phyloP scores from a whole-genome alignment of 2,329 filamentous ascomycete genomes.

The Sclerotinia spermophila region DNA sequence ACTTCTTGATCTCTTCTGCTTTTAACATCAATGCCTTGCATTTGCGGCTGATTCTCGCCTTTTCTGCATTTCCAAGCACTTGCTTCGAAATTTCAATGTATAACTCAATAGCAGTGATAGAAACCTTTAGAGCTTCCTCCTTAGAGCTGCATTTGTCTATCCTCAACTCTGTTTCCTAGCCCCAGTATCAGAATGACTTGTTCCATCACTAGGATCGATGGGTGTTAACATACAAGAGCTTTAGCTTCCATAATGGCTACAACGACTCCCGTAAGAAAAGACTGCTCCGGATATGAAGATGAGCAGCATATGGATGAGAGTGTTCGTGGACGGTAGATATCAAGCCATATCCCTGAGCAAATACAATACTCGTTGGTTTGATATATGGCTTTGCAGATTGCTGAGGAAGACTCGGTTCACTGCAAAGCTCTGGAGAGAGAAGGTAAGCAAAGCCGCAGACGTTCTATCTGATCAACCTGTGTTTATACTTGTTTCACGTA shows the following conservation, averaged over 20 bases:
- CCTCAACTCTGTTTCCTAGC: constrained; percentile 51
- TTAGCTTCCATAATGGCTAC: constrained; percentile 44
- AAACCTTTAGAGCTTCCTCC: constrained; percentile 66
- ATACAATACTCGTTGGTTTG: neutral
- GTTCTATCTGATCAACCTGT: neutral
- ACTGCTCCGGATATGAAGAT: neutral
- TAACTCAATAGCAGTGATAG: constrained; percentile 73
- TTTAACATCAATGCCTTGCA: constrained; percentile 65
- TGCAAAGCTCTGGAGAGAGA: neutral
- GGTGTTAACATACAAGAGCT: constrained; percentile 40
- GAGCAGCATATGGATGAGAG: neutral
- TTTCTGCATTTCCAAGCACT: constrained; percentile 59
- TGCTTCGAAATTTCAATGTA: constrained; percentile 74
- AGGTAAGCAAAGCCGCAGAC: neutral
- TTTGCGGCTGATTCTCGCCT: constrained; percentile 61
- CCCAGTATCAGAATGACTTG: constrained; percentile 22
- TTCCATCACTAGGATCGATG: constrained; percentile 10
- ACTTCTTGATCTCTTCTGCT: constrained; percentile 71
- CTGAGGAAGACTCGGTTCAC: neutral
- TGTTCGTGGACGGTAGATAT: neutral
- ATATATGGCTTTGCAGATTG: constrained; percentile 1
- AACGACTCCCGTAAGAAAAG: no score
- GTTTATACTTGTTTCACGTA: neutral
- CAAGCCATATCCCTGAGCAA: neutral
- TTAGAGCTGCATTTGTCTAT: constrained; percentile 50